phyloP scores from a whole-genome alignment of 768 basidiomycete genomes.

The Podaxis sp. region DNA sequence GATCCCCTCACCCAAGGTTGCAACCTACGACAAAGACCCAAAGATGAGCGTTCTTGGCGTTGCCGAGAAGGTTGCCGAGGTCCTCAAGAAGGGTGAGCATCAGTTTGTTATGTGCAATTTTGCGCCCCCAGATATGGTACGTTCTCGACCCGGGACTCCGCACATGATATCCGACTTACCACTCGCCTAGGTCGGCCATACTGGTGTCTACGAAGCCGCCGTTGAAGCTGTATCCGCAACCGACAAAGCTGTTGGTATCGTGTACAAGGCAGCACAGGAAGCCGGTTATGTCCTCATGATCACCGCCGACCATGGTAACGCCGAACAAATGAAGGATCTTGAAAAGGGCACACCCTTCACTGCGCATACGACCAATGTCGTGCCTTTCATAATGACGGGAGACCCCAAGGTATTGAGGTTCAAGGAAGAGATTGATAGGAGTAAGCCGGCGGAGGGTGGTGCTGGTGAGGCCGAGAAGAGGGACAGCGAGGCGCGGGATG shows the following conservation, averaged over 20 bases:
- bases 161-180: not conserved
- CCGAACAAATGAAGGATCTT: conserved; percentile 88
- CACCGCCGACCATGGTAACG: conserved; percentile 95
- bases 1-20: conserved; percentile 91
- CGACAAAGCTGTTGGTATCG: conserved; percentile 84
- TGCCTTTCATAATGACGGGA: conserved; percentile 88
- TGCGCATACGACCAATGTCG: conserved; percentile 86
- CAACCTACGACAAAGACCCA: conserved; percentile 91
- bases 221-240: conserved; percentile 86
- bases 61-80: conserved; percentile 89
- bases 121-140: conserved; percentile 94
- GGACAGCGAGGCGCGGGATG: conserved; percentile 36
- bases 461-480: conserved; percentile 55
- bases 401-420: conserved; percentile 56
- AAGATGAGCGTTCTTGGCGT: conserved; percentile 88
- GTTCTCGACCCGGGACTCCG: not conserved
- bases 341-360: conserved; percentile 87
- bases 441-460: conserved; percentile 37
- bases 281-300: conserved; percentile 85
- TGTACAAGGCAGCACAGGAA: conserved; percentile 81
- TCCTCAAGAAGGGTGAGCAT: conserved; percentile 64
- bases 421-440: conserved; percentile 56
- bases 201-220: conserved; percentile 88
- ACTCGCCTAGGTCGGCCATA: conserved; percentile 76
- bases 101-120: conserved; percentile 99